These are phyloP conservation scores for Ceratobasidium papillatum DNA, from an alignment of 1,284 basidiomycete genomes.

Conservation along the genomic window DNA sequence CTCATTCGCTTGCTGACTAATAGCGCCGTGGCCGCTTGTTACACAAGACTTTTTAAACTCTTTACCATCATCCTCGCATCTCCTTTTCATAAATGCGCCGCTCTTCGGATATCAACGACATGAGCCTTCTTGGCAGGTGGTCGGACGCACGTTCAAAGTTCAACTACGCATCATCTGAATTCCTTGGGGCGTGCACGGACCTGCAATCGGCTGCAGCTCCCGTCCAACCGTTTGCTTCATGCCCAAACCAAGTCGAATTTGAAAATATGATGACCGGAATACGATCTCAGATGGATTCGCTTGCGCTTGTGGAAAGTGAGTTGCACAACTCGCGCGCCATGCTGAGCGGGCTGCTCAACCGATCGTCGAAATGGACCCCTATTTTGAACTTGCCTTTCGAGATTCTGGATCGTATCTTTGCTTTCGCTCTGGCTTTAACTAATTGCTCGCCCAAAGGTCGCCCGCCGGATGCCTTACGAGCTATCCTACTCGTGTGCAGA, in stretches of 20 bases:
- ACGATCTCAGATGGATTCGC: background rate
- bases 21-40: too few species aligned
- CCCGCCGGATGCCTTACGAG: background rate
- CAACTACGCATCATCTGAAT: background rate
- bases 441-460: background rate
- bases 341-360: background rate
- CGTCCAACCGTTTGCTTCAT: too few species aligned
- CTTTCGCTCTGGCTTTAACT: background rate
- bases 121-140: too few species aligned
- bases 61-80: too few species aligned
- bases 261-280: background rate
- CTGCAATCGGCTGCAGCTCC: background rate
- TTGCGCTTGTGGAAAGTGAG: background rate
- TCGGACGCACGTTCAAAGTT: background rate
- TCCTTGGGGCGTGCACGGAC: background rate
- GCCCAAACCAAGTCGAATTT: background rate
- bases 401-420: background rate
- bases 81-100: too few species aligned
- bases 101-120: too few species aligned
- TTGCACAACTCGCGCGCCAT: background rate
- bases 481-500: background rate
- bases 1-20: too few species aligned
- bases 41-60: too few species aligned
- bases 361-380: background rate
- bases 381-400: background rate